phyloP scores from a whole-genome alignment of 2,329 filamentous ascomycete species.

The Fusarium oxysporum region DNA sequence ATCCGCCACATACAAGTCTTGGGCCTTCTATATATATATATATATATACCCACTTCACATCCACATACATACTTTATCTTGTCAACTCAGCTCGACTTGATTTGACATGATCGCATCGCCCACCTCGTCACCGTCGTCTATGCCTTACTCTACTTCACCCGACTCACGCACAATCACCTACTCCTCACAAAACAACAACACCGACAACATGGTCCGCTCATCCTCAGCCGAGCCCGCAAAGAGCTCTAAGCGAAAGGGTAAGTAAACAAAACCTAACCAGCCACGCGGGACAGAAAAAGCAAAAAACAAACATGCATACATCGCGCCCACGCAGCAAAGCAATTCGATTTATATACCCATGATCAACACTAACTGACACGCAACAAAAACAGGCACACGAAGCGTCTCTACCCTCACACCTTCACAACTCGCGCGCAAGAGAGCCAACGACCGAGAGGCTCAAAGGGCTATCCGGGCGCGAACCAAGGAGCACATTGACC shows the following conservation, averaged over 20 bases:
- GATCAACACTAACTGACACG: slow-evolving; percentile 24
- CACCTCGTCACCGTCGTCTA: slow-evolving; percentile 19
- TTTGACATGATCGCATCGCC: slow-evolving; percentile 35
- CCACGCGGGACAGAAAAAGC: neutral
- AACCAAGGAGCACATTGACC: slow-evolving; percentile 87
- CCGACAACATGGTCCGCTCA: slow-evolving; percentile 54
- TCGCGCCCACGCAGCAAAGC: slow-evolving; percentile 1
- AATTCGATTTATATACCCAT: neutral
- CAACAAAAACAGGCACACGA: slow-evolving; percentile 64
- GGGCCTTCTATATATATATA: slow-evolving; percentile 25
- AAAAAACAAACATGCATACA: neutral
- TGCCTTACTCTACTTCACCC: slow-evolving; percentile 27
- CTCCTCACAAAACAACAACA: slow-evolving; percentile 12
- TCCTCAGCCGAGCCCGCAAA: slow-evolving; percentile 58
- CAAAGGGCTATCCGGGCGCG: slow-evolving; percentile 88
- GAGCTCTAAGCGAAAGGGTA: slow-evolving; percentile 61
- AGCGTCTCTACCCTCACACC: slow-evolving; percentile 90
- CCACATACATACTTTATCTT: neutral
- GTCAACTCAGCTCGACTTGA: neutral
- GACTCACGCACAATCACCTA: slow-evolving; percentile 16
- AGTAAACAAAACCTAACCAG: slow-evolving; percentile 28
- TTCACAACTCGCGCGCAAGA: slow-evolving; percentile 88
- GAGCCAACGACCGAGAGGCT: slow-evolving; percentile 91
- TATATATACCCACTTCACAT: slow-evolving; percentile 26
- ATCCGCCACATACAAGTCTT: slow-evolving; percentile 23